These are phyloP conservation scores for Tetraselmis striata DNA, from an alignment of 139 green algal genomes.

Conservation along the genomic window DNA sequence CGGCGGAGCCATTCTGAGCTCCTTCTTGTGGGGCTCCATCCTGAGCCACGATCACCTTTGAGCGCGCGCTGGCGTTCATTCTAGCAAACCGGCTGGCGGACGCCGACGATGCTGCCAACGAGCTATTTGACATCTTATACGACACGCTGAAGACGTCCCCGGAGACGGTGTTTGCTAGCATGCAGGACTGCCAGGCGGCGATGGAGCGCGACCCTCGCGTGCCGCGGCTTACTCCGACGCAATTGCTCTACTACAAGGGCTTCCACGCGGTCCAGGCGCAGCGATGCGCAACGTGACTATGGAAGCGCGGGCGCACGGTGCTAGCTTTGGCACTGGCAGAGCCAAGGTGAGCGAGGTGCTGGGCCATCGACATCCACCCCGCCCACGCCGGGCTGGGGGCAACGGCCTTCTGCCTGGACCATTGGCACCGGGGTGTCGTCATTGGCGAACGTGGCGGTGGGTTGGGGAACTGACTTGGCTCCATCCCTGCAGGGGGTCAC, in stretches of 20 bases:
- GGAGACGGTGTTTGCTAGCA: not conserved
- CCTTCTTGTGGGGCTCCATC: conserved; percentile 57
- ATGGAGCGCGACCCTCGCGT: conserved; percentile 59
- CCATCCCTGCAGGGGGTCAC: conserved; percentile 38
- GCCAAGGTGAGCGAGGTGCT: conserved; percentile 66
- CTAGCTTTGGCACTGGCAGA: conserved; percentile 78
- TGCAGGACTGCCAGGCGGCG: not conserved
- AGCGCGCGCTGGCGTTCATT: conserved; percentile 46
- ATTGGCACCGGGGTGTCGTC: conserved; percentile 42
- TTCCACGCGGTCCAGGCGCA: conserved; percentile 48
- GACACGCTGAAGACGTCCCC: not conserved
- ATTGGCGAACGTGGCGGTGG: conserved; percentile 46
- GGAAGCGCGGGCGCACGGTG: conserved; percentile 60
- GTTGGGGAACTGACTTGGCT: conserved; percentile 29
- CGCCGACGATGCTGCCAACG: conserved; percentile 44
- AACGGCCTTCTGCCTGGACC: conserved; percentile 61
- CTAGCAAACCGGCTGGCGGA: conserved; percentile 51
- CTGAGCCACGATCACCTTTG: conserved; percentile 51
- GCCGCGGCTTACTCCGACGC: conserved; percentile 37
- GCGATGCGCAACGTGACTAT: conserved; percentile 56
- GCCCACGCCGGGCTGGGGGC: conserved; percentile 85
- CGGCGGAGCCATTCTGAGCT: conserved; percentile 45
- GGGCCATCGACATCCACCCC: conserved; percentile 92
- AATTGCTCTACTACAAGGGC: conserved; percentile 44
- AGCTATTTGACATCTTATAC: conserved; percentile 35